Evolutionary conservation across 1,284 basidiomycete genomes (phyloP), one percentile per base, ranked within the genome.

Genomic region (Phylloboletellus chloephorus): DNA sequence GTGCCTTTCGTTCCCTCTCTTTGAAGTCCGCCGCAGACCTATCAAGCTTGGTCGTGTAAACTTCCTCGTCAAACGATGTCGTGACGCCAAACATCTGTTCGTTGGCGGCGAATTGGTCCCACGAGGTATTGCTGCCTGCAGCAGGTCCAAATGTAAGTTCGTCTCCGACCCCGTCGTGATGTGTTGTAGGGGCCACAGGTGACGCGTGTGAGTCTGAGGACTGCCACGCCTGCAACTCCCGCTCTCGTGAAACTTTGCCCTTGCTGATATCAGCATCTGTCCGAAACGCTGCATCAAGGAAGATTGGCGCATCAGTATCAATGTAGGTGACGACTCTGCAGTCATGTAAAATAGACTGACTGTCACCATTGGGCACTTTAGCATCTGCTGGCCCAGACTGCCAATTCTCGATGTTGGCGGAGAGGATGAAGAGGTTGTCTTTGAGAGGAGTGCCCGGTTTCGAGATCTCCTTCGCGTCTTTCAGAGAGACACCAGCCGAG

Each of bases 91-190:
- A 98, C 47, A 91, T 73, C 52, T 86, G 77, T 65, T 97, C 93
- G 65, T 98, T 99, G 41, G 74, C 88, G 29, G 85, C 85, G 56
- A 99, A 99, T 67, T 98, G 95, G 64, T 99, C 94, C 95, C 96
- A 99, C 0, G 71, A 67, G 31, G 66, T 64, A 43, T 65, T 68
- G 26, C 52, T 57, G 31, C 48, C 64, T 9, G 75, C 64, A 15
- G 71, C 71, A 12, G 73, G 58, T 4, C 80, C 82, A 49, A 89
- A 87, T 0, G 84, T 88, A 37, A 77, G 48, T 37, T 86, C 83
- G 55, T 87, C 83, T 37, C 66, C 69, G 37, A 61, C 59, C 4
- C 52, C 54, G 25, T 55, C 52, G 22, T 43, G 52, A 36, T 44
- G 52, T 4, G 22, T 50, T 42, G 41, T 37, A 44, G 48, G 52